Conservation (phyloP, 352 stramenopile genomes). For the Phytopythium kandeliae region DNA sequence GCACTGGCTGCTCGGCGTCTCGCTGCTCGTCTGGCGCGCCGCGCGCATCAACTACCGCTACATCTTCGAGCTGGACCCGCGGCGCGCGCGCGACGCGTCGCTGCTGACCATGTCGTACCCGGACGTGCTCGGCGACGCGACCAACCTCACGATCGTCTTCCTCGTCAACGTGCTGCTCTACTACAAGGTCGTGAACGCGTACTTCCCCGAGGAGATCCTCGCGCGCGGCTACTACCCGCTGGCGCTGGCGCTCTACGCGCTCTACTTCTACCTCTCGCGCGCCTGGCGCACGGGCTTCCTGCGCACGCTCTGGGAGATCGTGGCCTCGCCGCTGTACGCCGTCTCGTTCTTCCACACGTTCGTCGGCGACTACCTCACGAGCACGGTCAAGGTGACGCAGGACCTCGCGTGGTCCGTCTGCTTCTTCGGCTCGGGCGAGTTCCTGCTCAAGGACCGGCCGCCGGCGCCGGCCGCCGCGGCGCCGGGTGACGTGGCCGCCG, state of each 20-base stretch:
- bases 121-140: slow-evolving; percentile 94
- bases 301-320: slow-evolving; percentile 83
- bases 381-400: slow-evolving; percentile 78
- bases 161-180: slow-evolving; percentile 94
- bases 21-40: slow-evolving; percentile 88
- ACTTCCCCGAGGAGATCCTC: slow-evolving; percentile 77
- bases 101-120: slow-evolving; percentile 65
- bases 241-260: slow-evolving; percentile 88
- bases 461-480: slow-evolving; percentile 3
- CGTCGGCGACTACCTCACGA: slow-evolving; percentile 83
- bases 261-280: slow-evolving; percentile 92
- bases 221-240: slow-evolving; percentile 91
- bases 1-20: slow-evolving; percentile 94
- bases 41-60: slow-evolving; percentile 93
- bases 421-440: slow-evolving; percentile 94
- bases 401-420: slow-evolving; percentile 93
- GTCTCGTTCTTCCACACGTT: slow-evolving; percentile 95
- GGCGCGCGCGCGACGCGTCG: slow-evolving; percentile 14
- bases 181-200: slow-evolving; percentile 93
- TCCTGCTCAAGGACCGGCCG: slow-evolving; percentile 64
- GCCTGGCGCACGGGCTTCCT: slow-evolving; percentile 79
- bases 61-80: slow-evolving; percentile 93
- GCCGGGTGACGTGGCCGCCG: too few species aligned
- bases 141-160: slow-evolving; percentile 96
- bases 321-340: slow-evolving; percentile 88